phyloP scores from a whole-genome alignment of 345 rosid genomes.

The Raphanus raphanistrum region DNA sequence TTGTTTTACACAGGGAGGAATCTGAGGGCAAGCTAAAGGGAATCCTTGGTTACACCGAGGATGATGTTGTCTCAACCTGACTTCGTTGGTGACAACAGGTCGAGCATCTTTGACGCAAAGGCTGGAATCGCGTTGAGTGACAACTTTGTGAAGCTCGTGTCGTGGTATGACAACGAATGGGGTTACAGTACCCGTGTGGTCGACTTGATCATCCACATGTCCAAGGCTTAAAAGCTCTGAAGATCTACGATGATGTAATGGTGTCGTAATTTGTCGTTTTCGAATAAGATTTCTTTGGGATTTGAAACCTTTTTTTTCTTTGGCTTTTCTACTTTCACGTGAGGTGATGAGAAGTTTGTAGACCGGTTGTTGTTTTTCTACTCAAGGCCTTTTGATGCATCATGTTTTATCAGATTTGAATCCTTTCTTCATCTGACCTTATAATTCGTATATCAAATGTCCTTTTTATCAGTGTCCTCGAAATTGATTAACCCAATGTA shows the following conservation, averaged over 20 bases:
- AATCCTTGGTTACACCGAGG: slow-evolving; percentile 75
- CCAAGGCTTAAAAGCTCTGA: slow-evolving; percentile 27
- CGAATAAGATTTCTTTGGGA: slow-evolving; percentile 13
- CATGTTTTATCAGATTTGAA: background rate
- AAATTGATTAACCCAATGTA: too few species aligned
- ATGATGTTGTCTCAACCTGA: slow-evolving; percentile 78
- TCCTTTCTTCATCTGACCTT: background rate
- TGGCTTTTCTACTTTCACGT: slow-evolving; percentile 6
- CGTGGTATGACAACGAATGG: slow-evolving; percentile 85
- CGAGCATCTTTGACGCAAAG: slow-evolving; percentile 85
- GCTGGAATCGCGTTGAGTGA: slow-evolving; percentile 78
- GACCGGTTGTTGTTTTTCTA: slow-evolving; percentile 9
- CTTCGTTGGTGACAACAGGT: slow-evolving; percentile 79
- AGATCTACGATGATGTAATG: background rate
- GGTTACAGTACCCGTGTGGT: slow-evolving; percentile 83
- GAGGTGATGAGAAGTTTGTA: slow-evolving; percentile 24
- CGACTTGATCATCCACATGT: slow-evolving; percentile 57
- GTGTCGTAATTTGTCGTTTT: slow-evolving; percentile 1
- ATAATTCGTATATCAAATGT: background rate
- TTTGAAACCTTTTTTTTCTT: background rate
- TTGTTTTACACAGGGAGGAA: slow-evolving; percentile 52
- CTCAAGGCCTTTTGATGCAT: slow-evolving; percentile 15
- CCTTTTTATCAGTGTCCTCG: background rate
- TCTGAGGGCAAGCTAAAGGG: slow-evolving; percentile 78
- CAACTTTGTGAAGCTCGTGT: slow-evolving; percentile 56